Conservation (phyloP, 2,329 filamentous ascomycete genomes). For the Pseudocercospora ulei region DNA sequence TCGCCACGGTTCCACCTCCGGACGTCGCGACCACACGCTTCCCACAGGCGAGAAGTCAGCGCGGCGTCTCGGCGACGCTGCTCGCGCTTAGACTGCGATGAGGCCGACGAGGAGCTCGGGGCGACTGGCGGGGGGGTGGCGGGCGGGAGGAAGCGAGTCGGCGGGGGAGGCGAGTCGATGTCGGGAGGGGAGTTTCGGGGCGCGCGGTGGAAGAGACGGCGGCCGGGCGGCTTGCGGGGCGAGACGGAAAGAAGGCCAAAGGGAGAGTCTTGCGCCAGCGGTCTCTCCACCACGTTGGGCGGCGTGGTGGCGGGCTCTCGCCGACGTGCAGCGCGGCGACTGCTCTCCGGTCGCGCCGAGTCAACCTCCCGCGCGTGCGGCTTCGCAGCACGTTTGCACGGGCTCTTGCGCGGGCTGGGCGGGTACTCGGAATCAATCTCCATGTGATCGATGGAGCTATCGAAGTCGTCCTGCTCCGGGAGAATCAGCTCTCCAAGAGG, state of each 20-base stretch:
- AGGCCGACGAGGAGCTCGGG: conserved; percentile 14
- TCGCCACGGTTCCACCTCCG: conserved; percentile 33
- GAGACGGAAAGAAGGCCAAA: conserved; percentile 22
- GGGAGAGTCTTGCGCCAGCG: conserved; percentile 26
- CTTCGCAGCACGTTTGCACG: conserved; percentile 28
- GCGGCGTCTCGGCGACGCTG: conserved; percentile 14
- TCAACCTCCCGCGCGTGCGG: neutral
- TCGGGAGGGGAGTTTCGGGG: conserved; percentile 7
- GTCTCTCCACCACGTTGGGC: conserved; percentile 21
- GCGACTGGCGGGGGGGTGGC: conserved; percentile 11
- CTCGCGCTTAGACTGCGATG: conserved; percentile 18
- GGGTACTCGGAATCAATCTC: conserved; percentile 32
- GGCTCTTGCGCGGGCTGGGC: conserved; percentile 33
- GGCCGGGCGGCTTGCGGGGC: conserved; percentile 21
- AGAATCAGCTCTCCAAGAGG: conserved; percentile 31
- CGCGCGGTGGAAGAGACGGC: conserved; percentile 17
- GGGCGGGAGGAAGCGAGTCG: conserved; percentile 12
- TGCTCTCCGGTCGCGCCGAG: conserved; percentile 23
- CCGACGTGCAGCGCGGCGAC: conserved; percentile 21
- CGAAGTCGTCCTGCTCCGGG: conserved; percentile 24
- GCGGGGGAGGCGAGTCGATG: conserved; percentile 10
- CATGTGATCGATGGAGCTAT: conserved; percentile 16
- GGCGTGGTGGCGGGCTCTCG: conserved; percentile 26
- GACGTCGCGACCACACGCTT: conserved; percentile 30
- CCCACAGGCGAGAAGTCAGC: conserved; percentile 29